Evolutionary conservation across 2,329 filamentous ascomycete species (phyloP).

Genomic region (Thermoascus crustaceus): DNA sequence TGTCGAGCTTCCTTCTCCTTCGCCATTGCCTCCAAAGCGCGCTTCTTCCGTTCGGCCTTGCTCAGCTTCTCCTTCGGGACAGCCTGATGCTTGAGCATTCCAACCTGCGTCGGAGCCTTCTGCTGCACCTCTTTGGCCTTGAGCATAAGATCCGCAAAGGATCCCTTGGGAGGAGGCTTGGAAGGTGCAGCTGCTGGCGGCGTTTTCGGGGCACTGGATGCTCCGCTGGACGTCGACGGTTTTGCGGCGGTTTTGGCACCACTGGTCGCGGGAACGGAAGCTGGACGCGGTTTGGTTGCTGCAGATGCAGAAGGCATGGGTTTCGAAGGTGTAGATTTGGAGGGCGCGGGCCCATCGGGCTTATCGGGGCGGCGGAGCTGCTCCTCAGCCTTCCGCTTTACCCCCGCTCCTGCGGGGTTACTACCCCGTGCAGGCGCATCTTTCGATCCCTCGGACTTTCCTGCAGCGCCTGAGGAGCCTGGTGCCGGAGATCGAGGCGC

Average conservation of each 20-base stretch:
- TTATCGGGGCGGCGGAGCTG: constrained; percentile 22
- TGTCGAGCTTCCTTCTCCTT: constrained; percentile 31
- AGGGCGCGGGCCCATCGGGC: constrained; percentile 14
- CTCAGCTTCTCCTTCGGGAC: constrained; percentile 48
- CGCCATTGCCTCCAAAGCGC: constrained; percentile 31
- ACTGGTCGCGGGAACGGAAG: constrained; percentile 8
- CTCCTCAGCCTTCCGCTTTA: constrained; percentile 39
- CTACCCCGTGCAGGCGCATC: constrained; percentile 11
- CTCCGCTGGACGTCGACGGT: constrained; percentile 12
- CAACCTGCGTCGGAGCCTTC: constrained; percentile 38
- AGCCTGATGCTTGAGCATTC: constrained; percentile 50
- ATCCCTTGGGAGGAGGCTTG: constrained; percentile 48
- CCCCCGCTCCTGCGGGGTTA: constrained; percentile 16
- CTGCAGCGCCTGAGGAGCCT: constrained; percentile 15
- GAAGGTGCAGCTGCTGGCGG: constrained; percentile 16
- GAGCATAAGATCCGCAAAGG: constrained; percentile 52
- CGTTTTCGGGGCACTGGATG: constrained; percentile 12
- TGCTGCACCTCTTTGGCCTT: constrained; percentile 49
- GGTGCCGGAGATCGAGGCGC: constrained; percentile 17
- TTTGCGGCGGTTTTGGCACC: constrained; percentile 9
- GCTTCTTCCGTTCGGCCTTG: constrained; percentile 46
- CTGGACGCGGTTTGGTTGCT: constrained; percentile 13
- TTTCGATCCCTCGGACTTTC: constrained; percentile 17
- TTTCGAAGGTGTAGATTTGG: constrained; percentile 13
- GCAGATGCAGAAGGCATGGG: constrained; percentile 11